Evolutionary conservation across 176 grass and related monocot genomes (phyloP), one percentile per base, ranked within the genome.

Genomic region (Neostapfia colusana): DNA sequence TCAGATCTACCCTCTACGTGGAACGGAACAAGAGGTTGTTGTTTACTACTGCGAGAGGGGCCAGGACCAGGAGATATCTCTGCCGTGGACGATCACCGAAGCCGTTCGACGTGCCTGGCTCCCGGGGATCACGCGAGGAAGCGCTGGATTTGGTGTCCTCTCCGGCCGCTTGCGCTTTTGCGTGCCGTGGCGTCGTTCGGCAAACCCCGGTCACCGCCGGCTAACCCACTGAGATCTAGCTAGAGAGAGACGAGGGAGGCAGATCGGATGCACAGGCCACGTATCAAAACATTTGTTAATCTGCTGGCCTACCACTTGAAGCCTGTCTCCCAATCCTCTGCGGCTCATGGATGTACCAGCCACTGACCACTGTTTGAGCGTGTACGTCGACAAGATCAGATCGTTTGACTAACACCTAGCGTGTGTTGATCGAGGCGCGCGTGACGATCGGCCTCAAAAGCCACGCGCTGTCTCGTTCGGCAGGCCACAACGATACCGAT

Each of bases 221-320:
- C 49, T 62, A 38, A 51, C 67, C 60, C 36, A 66, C 4, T 21
- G 17, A 59, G 51, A 25, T 58, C 38, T 57, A 28, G 28, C 2
- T 3, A 70, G 2, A 56, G 2, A 7, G 7, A 23, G 53, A n/a
- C n/a, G n/a, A n/a, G n/a, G n/a, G n/a, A 23, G 23, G 8, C 53
- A 21, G 53, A 8, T 8, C 67, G 17, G 48, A 62, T 25, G 6
- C 14, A 14, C 56, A 37, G 55, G 25, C 25, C 66, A 10, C 23
- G 39, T 12, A 65, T 45, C 69, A 31, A 14, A 26, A 61, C 51
- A 23, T 16, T 44, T 14, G 78, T 63, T 63, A 27, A 50, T 70
- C 9, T 4, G 70, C 69, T 73, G 60, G 18, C 50, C 53, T 82
- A 73, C 68, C 74, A 68, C 74, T 79, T 21, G 24, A 48, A 56